phyloP scores from a whole-genome alignment of 192 early-diverging fungal species.

The Coemansia sp. region DNA sequence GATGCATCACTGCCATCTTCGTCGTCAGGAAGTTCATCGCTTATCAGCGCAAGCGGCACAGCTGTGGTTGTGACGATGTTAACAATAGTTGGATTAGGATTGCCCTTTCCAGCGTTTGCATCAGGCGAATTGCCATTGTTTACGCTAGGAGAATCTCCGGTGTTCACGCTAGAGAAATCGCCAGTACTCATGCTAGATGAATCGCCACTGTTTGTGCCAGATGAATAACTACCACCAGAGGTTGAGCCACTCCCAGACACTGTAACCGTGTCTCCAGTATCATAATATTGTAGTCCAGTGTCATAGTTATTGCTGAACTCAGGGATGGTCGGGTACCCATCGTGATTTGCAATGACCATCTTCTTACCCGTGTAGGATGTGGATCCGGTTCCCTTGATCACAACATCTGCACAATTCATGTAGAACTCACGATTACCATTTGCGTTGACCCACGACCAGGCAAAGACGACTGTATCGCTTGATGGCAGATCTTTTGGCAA shows the following conservation, averaged over 20 bases:
- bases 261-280: conserved; percentile 22
- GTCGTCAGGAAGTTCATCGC: background rate
- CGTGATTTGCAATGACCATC: conserved; percentile 37
- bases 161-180: no score
- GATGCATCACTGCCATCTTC: background rate
- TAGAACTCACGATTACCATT: conserved; percentile 56
- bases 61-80: background rate
- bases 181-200: no score
- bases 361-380: conserved; percentile 36
- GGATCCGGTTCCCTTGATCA: conserved; percentile 26
- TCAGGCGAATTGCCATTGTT: background rate
- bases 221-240: background rate
- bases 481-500: conserved; percentile 58
- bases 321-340: conserved; percentile 52
- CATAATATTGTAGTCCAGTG: conserved; percentile 33
- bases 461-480: conserved; percentile 56
- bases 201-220: background rate
- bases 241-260: conserved; percentile 21
- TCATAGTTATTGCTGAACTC: conserved; percentile 43
- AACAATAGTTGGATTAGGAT: background rate
- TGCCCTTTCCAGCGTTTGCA: conserved; percentile 29
- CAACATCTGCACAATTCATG: conserved; percentile 38
- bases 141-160: background rate
- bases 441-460: conserved; percentile 67
- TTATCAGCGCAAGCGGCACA: background rate